phyloP scores from a whole-genome alignment of 305 asterid genomes.

The Solanum hybrid region DNA sequence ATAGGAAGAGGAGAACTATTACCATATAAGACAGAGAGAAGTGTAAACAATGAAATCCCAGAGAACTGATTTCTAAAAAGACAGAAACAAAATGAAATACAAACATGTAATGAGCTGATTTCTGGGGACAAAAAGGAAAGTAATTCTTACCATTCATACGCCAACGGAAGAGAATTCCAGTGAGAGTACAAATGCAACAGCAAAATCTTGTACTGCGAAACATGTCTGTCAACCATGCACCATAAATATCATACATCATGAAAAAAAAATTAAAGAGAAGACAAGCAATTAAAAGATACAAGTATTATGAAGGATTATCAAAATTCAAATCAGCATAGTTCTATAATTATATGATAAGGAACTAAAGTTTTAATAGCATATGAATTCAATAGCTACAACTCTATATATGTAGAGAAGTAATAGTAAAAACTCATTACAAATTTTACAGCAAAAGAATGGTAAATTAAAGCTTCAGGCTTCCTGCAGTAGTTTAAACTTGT shows the following conservation, averaged over 20 bases:
- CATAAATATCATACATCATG: not conserved
- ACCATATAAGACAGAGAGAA: constrained; percentile 2
- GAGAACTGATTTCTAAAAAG: constrained; percentile 4
- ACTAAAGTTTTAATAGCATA: not conserved
- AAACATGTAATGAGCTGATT: constrained; percentile 4
- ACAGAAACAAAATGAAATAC: not conserved
- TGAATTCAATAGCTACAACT: not conserved
- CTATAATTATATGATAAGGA: not conserved
- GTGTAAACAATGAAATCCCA: not conserved
- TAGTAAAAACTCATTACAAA: not conserved
- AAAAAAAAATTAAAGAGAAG: not conserved
- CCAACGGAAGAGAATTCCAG: constrained; percentile 86
- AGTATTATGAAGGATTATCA: not conserved
- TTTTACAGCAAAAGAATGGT: not conserved
- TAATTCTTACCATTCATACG: constrained; percentile 67
- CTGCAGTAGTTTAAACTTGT: not conserved
- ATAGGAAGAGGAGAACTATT: constrained; percentile 20
- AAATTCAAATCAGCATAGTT: not conserved
- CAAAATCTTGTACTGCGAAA: constrained; percentile 81
- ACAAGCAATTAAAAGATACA: not conserved
- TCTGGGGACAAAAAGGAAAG: constrained; percentile 1
- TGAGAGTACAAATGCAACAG: constrained; percentile 88
- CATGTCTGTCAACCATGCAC: constrained; percentile 44
- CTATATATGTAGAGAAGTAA: not conserved
- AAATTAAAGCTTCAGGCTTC: not conserved